Evolutionary conservation across 1,139 yeast species (phyloP), one percentile per base, ranked within the genome.

Genomic region (Debaryomyces sp.): DNA sequence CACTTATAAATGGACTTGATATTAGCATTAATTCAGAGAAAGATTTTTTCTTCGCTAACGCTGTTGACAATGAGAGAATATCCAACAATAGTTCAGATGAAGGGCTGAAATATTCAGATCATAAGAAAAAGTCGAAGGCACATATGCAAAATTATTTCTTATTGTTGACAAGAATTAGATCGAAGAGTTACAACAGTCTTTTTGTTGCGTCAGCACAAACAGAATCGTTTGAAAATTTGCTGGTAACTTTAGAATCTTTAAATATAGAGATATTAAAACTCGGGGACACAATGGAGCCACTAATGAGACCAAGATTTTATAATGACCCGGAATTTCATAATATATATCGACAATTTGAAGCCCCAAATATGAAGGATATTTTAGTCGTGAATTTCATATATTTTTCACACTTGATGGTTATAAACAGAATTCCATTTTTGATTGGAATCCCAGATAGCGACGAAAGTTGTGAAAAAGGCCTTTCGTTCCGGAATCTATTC

Each of bases 1-100:
- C 89, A 0, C 57, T 77, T 23, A 73, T 85, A 18, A 72, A 77
- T 55, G 78, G 72, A 34, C 54, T 59, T 12, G 89, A 84, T 63
- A 78, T 74, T 23, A 67, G 80, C 3, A 68, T 71, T 1, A 54
- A 60, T 36, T 53, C 54, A 8, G 60, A 57, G 4, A 47, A 30
- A 34, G 53, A 50, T 26, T 10, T 32, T 26, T 2, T 26, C 12
- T 26, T 26, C 3, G 29, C 5, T 4, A 24, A 9, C 34, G 7
- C 10, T 6, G 10, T 15, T 13, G 10, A 17, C 6, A 17, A 5
- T 1, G 35, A 15, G 6, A 17, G 21, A n/a, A n/a, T n/a, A 5
- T 4, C 8, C 35, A 32, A 15, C 7, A 22, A 23, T n/a, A 9
- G 30, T 22, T 26, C 37, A 13, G 13, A 17, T 4, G 48, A 41